Evolutionary conservation across 1,284 basidiomycete genomes (phyloP).

Genomic region (Flammula alnicola): DNA sequence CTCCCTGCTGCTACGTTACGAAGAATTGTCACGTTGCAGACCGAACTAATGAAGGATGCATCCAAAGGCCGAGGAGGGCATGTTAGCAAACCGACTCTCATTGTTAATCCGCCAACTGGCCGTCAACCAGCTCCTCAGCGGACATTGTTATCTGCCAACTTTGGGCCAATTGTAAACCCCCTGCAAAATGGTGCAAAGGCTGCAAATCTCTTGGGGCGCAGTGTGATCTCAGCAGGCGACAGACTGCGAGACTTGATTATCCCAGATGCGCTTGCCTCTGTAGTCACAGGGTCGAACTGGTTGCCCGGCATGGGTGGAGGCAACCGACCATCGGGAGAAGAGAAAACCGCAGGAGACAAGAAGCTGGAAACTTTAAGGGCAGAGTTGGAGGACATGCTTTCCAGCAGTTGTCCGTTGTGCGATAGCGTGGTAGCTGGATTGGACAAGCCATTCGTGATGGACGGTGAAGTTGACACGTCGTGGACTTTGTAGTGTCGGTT

Average conservation of each 20-base stretch:
- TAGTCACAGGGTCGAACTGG: constrained; percentile 70
- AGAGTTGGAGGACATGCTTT: constrained; percentile 88
- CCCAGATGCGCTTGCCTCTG: constrained; percentile 84
- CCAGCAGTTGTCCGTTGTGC: constrained; percentile 88
- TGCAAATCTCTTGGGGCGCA: constrained; percentile 73
- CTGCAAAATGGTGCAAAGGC: constrained; percentile 64
- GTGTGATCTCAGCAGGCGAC: constrained; percentile 88
- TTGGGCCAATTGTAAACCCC: constrained; percentile 54
- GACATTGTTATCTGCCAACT: constrained; percentile 74
- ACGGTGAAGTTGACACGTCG: constrained; percentile 80
- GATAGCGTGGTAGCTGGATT: constrained; percentile 85
- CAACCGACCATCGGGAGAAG: constrained; percentile 41
- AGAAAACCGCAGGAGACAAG: constrained; percentile 58
- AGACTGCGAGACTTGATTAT: constrained; percentile 88
- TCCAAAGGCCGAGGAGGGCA: constrained; percentile 27
- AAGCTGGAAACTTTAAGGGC: constrained; percentile 71
- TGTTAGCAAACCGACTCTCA: constrained; percentile 37
- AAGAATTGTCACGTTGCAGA: constrained; percentile 84
- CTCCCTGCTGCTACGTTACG: constrained; percentile 81
- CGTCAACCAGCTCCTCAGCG: constrained; percentile 60
- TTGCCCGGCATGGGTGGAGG: constrained; percentile 65
- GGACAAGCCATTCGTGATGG: constrained; percentile 84
- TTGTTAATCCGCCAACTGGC: constrained; percentile 23
- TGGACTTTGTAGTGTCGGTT: constrained; percentile 68
- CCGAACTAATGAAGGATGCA: constrained; percentile 70